Evolutionary conservation across 306 rosid species (phyloP), one percentile per base, ranked within the genome.

Genomic region (Carpinus fangiana): DNA sequence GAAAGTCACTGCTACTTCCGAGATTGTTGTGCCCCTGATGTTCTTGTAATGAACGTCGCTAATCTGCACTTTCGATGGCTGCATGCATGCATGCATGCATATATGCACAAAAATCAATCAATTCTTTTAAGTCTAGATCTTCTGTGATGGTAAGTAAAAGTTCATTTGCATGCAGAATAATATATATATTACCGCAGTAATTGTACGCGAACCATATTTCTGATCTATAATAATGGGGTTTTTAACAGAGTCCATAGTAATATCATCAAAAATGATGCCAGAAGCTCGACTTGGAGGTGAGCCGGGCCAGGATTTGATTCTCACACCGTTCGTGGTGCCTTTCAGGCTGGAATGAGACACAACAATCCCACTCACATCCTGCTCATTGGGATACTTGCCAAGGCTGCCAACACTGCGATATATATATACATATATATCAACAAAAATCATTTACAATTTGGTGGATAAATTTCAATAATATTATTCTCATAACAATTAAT

Each of bases 371-470:
- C 17, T 51, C 36, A 74, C 78, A 57, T 45, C 53, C 10, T 20
- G 26, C 50, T 74, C 78, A 0, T 57, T 1, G 0, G 7, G 2
- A 13, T 56, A 17, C 36, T 55, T 74, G 13, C 78, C 78, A 5
- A 74, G 69, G 69, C 78, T 74, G 62, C 78, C 78, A 56, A 88
- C 17, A 26, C 89, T 87, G 45, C 45, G 6, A 41, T 6, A 31
- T 31, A 31, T 31, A 31, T 23, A 23, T 23, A 23, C 26, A 23
- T 23, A 31, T 31, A 31, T 2, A 5, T 41, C 7, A 41, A 41
- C 45, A 5, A 41, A 41, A 41, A 5, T 7, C 45, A 41, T 41
- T 0, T 41, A 41, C 8, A 41, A 41, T 41, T 41, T 41, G 45
- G 43, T 3, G 6, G 43, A 38, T 38, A 38, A 38, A 38, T 38